phyloP scores from a whole-genome alignment of 148 eudicot species.

The Polygonum aviculare region DNA sequence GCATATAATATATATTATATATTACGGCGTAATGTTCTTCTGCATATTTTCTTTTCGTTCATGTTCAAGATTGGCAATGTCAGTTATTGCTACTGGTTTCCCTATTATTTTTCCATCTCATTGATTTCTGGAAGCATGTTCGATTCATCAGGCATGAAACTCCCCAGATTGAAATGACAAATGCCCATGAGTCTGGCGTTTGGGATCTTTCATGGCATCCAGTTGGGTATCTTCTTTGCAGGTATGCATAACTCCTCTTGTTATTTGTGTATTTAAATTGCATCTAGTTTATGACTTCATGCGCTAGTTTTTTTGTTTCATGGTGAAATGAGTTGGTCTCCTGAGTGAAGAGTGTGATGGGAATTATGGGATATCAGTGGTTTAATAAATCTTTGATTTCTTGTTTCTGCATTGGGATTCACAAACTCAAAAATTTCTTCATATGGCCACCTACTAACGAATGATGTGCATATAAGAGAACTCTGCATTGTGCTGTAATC shows the following conservation, averaged over 20 bases:
- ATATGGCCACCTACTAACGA: not conserved
- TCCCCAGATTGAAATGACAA: slow-evolving; percentile 85
- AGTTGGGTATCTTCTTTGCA: slow-evolving; percentile 87
- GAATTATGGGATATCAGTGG: not conserved
- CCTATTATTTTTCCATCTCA: not conserved
- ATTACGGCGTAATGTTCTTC: not conserved
- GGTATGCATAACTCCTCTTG: slow-evolving; percentile 28
- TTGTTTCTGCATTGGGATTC: not conserved
- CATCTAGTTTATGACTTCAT: not conserved
- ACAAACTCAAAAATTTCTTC: not conserved
- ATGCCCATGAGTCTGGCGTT: slow-evolving; percentile 87
- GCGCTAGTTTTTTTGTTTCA: not conserved
- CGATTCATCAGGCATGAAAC: slow-evolving; percentile 66
- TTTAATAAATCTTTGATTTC: not conserved
- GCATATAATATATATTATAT: not conserved
- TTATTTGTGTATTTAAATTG: slow-evolving; percentile 4
- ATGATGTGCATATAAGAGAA: not conserved
- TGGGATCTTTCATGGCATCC: slow-evolving; percentile 99
- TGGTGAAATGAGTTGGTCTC: not conserved
- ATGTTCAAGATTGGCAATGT: not conserved
- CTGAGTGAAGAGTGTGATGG: not conserved
- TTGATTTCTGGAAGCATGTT: slow-evolving; percentile 13
- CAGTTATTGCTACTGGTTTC: not conserved
- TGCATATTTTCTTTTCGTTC: not conserved
- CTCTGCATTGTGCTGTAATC: not conserved